Conservation (phyloP, 2,329 filamentous ascomycete genomes). For the Colletotrichum sp. region DNA sequence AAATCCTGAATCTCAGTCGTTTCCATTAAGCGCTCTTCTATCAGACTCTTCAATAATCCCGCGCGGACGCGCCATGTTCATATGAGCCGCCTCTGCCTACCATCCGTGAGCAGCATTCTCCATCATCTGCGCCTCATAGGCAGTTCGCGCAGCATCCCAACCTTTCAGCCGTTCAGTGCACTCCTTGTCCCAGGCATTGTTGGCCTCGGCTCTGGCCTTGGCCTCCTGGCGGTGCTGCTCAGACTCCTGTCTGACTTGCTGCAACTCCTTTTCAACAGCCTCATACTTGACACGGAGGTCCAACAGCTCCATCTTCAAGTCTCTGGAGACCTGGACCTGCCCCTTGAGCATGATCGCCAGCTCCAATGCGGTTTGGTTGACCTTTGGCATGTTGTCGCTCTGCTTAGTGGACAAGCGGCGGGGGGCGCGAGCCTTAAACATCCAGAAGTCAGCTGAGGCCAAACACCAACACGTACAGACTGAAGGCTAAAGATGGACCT, state of each 20-base stretch:
- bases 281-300: not conserved
- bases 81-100: not conserved
- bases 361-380: not conserved
- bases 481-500: not conserved
- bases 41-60: not conserved
- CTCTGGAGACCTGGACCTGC: not conserved
- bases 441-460: not conserved
- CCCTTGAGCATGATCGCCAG: not conserved
- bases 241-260: not conserved
- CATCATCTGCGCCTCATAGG: not conserved
- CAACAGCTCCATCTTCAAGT: accelerated
- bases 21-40: not conserved
- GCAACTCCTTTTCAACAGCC: not conserved
- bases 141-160: not conserved
- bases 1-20: not conserved
- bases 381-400: not conserved
- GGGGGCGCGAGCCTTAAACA: not conserved
- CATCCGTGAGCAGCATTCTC: not conserved
- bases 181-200: not conserved
- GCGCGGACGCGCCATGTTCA: not conserved
- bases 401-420: accelerated
- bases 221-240: not conserved
- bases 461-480: not conserved
- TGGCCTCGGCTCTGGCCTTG: not conserved
- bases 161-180: too few species aligned